These are phyloP conservation scores for Gynochthodes officinalis DNA, from an alignment of 257 asterid genomes.

Conservation along the genomic window DNA sequence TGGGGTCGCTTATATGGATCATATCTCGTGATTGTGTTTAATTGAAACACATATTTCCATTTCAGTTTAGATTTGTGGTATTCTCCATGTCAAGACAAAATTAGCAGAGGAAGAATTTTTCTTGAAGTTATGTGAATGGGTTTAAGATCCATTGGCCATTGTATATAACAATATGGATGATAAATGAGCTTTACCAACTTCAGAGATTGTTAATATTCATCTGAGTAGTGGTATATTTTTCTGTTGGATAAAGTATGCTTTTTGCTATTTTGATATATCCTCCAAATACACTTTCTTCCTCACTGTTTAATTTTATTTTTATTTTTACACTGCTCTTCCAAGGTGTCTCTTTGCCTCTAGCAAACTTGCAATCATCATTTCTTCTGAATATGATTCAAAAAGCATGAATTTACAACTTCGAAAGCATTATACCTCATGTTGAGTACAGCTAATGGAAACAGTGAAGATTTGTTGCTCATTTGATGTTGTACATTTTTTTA, in stretches of 20 bases:
- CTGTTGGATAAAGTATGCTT: neutral
- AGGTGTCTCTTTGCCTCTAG: neutral
- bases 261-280: neutral
- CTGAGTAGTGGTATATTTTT: neutral
- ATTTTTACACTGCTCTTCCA: neutral
- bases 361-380: neutral
- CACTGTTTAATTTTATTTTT: neutral
- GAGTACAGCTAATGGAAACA: neutral
- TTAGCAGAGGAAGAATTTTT: neutral
- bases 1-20: too few species aligned
- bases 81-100: neutral
- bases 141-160: neutral
- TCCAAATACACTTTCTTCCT: neutral
- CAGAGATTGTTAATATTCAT: neutral
- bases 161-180: neutral
- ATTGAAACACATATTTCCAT: too few species aligned
- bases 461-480: neutral
- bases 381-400: neutral
- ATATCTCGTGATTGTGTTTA: too few species aligned
- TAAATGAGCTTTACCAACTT: too few species aligned
- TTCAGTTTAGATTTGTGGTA: too few species aligned
- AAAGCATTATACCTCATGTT: neutral
- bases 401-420: neutral
- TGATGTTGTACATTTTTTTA: neutral
- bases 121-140: neutral